These are phyloP conservation scores for Kuraishia borneana DNA, from an alignment of 805 yeast species.

Conservation along the genomic window DNA sequence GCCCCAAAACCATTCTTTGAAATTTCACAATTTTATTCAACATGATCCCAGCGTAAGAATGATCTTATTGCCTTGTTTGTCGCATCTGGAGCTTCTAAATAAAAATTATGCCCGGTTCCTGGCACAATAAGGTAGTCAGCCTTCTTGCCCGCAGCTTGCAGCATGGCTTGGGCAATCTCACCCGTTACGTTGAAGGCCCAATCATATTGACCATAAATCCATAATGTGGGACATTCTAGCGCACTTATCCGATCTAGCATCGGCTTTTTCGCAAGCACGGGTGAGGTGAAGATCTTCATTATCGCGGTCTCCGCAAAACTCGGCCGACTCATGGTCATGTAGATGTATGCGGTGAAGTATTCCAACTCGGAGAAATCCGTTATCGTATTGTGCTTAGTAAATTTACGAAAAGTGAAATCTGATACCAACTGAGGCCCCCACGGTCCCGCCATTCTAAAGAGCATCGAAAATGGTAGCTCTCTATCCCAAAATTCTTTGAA, in stretches of 20 bases:
- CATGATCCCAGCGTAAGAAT: no score
- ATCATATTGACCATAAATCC: slow-evolving; percentile 61
- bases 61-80: no score
- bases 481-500: slow-evolving; percentile 25
- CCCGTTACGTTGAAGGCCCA: slow-evolving; percentile 68
- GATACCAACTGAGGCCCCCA: slow-evolving; percentile 19
- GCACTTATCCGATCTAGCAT: slow-evolving; percentile 42
- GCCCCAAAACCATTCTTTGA: no score
- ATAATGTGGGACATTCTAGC: slow-evolving; percentile 24
- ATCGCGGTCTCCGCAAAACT: slow-evolving; percentile 24
- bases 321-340: slow-evolving; percentile 16
- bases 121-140: slow-evolving; percentile 32
- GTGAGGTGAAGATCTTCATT: slow-evolving; percentile 39
- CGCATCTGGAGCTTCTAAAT: no score
- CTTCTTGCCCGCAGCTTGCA: no score
- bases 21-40: no score
- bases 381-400: slow-evolving; percentile 15
- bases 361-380: slow-evolving; percentile 14
- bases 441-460: slow-evolving; percentile 34
- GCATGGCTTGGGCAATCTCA: no score
- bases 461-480: slow-evolving; percentile 33
- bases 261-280: slow-evolving; percentile 57
- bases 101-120: slow-evolving; percentile 69
- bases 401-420: slow-evolving; percentile 15
- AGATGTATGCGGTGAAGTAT: slow-evolving; percentile 19